Evolutionary conservation across 176 grass and related monocot genomes (phyloP), one percentile per base, ranked within the genome.

Genomic region (Avena eriantha): DNA sequence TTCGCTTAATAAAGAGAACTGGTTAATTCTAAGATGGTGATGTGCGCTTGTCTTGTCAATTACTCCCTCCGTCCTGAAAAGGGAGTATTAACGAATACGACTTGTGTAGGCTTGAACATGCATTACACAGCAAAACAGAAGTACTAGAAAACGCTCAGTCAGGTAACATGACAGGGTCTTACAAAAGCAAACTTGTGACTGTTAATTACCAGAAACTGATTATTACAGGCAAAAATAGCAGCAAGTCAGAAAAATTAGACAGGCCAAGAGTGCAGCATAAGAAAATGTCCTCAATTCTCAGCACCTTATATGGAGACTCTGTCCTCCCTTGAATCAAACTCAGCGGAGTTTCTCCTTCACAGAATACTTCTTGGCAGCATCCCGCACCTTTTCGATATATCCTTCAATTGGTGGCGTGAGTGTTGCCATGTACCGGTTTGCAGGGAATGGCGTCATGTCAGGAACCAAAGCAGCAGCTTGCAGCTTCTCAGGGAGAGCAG

Each of bases 191-290:
- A 74, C 24, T 24, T 29, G 71, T 50, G 13, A 17, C 71, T 0
- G 71, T 23, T 74, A 50, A 74, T 74, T 74, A 74, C 71, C 71
- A 74, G 71, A 74, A 29, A 24, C 71, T 74, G 71, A 74, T 74
- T 74, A 74, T 74, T 5, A 2, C 1, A 74, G 46, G 6, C 45
- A 22, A 74, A 29, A 74, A 29, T 74, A 29, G 45, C 71, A 74
- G n/a, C 46, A 74, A 48, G n/a, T 48, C 2, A 73, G 13, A n/a
- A 73, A 49, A 74, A 15, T 45, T 49, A 74, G 71, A 50, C 13
- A 70, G 22, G 13, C 71, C 45, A 74, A 50, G 45, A 74, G 47
- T 50, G 71, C n/a, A 74, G 45, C 71, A 74, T 26, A 74, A 50
- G 71, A 74, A 74, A 10, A 46, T 24, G 7, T 74, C 45, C 24